phyloP scores from a whole-genome alignment of 1,284 basidiomycete species.

The Moesziomyces sp. region DNA sequence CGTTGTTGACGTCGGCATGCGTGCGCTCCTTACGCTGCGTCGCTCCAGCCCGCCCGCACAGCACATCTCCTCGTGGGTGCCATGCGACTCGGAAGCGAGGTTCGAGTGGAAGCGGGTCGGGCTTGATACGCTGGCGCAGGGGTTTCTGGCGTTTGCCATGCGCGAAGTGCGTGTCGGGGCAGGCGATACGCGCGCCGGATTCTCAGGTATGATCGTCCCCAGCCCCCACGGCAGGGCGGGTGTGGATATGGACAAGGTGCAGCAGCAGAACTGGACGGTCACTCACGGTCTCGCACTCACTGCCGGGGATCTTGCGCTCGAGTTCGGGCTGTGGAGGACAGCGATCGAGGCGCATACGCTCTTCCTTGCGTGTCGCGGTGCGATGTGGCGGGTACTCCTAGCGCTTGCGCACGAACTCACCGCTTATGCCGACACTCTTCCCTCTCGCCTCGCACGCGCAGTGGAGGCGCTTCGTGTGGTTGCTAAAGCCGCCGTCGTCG shows the following conservation, averaged over 20 bases:
- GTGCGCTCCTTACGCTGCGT: constrained; percentile 15
- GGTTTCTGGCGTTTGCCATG: constrained; percentile 24
- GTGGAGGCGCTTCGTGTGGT: constrained; percentile 12
- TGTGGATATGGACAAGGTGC: constrained; percentile 26
- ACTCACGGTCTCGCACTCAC: constrained; percentile 33
- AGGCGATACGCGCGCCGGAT: constrained; percentile 25
- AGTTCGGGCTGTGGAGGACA: constrained; percentile 16
- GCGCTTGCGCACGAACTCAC: constrained; percentile 24
- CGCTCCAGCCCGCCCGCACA: neutral
- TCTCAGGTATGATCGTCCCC: constrained; percentile 24
- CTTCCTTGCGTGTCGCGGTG: constrained; percentile 29
- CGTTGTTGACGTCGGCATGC: constrained; percentile 31
- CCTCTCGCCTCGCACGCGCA: too few relatives aligned
- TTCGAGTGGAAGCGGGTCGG: constrained; percentile 1
- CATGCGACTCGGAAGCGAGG: neutral
- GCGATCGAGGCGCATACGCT: constrained; percentile 39
- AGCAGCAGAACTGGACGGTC: constrained; percentile 40
- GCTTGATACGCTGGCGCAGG: constrained; percentile 4
- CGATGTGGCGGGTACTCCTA: constrained; percentile 39
- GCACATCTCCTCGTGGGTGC: constrained; percentile 12
- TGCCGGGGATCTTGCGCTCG: constrained; percentile 27
- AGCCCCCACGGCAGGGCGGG: neutral
- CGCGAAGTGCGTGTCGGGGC: constrained; percentile 38
- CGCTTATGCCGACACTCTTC: constrained; percentile 1
- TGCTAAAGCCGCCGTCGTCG: constrained; percentile 19